Evolutionary conservation across 116 monocot species (phyloP), one percentile per base, ranked within the genome.

Genomic region (Iris pallida): DNA sequence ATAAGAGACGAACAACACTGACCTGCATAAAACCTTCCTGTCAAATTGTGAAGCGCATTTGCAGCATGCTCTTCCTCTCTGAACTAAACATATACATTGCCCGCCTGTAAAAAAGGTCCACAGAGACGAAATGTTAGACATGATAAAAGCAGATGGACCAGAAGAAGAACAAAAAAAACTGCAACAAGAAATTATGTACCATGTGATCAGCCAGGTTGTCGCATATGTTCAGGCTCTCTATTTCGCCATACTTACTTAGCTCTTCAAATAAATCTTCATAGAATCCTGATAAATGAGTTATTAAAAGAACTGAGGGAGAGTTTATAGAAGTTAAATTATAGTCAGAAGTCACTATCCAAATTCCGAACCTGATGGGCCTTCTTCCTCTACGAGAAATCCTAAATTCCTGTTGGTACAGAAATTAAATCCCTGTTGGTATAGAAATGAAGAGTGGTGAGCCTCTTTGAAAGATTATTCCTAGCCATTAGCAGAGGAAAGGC

Each of bases 51-150:
- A 59, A 80, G 67, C 0, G 80, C 80, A 43, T 59, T 48, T 9
- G 72, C 76, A 52, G 81, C 81, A 18, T 77, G 69, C 4, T 81
- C 81, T 65, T 81, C 81, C 69, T 81, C 77, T 43, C 57, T 78
- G 12, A 83, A 83, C 71, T 83, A 78, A 15, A 83, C 83, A 63
- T 83, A 83, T 14, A 83, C 83, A 83, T 83, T 83, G 6, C 83
- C 78, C 4, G 76, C 79, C 79, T 79, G 46, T 19, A 65, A 64
- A 73, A 40, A 4, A 42, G 64, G 30, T 30, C 30, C 30, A 30
- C 3, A 52, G 30, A 15, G 4, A 47, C 12, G 65, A 48, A 59
- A 16, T 42, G 13, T 7, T 20, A 43, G 8, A 47, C 0, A 58
- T 41, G 8, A 20, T 7, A 57, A 57, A 49, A 68, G 11, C 42